These are phyloP conservation scores for Parathielavia appendiculata DNA, from an alignment of 495 filamentous ascomycete species.

Conservation along the genomic window DNA sequence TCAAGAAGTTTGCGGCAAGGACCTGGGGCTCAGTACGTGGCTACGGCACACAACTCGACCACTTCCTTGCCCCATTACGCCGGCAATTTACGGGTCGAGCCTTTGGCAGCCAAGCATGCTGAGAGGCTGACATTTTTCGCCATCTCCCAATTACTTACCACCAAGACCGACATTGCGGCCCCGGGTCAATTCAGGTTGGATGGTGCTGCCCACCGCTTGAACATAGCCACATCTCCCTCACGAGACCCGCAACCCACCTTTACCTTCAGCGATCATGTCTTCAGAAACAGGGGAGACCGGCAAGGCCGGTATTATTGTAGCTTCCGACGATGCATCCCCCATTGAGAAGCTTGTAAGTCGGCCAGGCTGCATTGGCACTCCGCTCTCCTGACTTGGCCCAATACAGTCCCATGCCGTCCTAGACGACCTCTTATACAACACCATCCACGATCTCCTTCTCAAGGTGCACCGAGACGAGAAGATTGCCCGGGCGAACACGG, in stretches of 20 bases:
- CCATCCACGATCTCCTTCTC: slow-evolving; percentile 64
- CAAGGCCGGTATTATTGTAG: slow-evolving; percentile 47
- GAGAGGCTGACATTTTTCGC: slow-evolving; percentile 12
- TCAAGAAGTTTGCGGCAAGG: background rate
- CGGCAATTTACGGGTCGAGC: slow-evolving; percentile 1
- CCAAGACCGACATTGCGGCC: slow-evolving; percentile 13
- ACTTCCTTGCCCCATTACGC: background rate
- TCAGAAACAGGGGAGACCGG: slow-evolving; percentile 33
- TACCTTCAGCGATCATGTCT: slow-evolving; percentile 31
- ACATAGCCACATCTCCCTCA: slow-evolving; percentile 3
- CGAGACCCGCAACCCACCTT: background rate
- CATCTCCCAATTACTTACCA: background rate
- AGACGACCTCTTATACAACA: slow-evolving; percentile 66
- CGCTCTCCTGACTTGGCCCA: slow-evolving; percentile 1
- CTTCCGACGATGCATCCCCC: slow-evolving; percentile 35
- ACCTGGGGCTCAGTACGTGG: background rate
- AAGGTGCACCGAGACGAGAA: slow-evolving; percentile 72
- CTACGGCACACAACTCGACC: background rate
- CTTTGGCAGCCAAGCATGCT: slow-evolving; percentile 5
- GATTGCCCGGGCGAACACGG: slow-evolving; percentile 63
- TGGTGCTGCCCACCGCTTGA: slow-evolving; percentile 9
- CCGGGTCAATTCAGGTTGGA: slow-evolving; percentile 5
- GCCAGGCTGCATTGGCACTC: background rate
- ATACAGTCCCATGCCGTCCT: slow-evolving; percentile 50
- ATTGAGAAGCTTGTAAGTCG: slow-evolving; percentile 46